phyloP scores from a whole-genome alignment of 2,329 filamentous ascomycete genomes.

The Microdochium bolleyi region DNA sequence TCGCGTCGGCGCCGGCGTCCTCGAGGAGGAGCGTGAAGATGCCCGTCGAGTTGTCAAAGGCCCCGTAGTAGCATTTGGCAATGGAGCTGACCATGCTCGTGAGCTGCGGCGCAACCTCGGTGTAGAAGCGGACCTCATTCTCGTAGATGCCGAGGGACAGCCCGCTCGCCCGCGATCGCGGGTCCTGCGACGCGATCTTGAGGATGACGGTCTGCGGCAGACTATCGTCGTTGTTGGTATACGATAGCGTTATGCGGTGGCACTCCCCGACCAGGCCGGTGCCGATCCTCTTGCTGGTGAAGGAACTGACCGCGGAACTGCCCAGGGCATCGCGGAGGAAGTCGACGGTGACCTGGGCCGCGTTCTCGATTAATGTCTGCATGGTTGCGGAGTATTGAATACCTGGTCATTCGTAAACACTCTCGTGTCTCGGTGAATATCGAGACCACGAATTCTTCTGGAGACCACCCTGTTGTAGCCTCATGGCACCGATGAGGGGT shows the following conservation, averaged over 20 bases:
- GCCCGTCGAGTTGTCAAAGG: not conserved
- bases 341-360: not conserved
- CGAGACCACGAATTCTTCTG: not conserved
- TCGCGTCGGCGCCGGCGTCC: not conserved
- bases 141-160: constrained; percentile 1
- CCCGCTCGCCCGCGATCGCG: not conserved
- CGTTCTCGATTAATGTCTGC: not conserved
- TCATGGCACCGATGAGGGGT: too few relatives aligned
- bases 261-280: not conserved
- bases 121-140: not conserved
- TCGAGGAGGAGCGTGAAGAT: not conserved
- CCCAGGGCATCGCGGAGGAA: not conserved
- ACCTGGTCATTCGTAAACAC: not conserved
- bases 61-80: not conserved
- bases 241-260: not conserved
- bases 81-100: not conserved
- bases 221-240: not conserved
- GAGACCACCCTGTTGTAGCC: too few relatives aligned
- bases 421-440: not conserved
- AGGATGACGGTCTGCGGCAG: not conserved
- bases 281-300: not conserved
- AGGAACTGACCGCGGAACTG: not conserved
- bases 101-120: not conserved
- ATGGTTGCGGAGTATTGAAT: not conserved
- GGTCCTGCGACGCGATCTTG: not conserved